phyloP scores from a whole-genome alignment of 2,329 filamentous ascomycete genomes.

The Cladophialophora exuberans region DNA sequence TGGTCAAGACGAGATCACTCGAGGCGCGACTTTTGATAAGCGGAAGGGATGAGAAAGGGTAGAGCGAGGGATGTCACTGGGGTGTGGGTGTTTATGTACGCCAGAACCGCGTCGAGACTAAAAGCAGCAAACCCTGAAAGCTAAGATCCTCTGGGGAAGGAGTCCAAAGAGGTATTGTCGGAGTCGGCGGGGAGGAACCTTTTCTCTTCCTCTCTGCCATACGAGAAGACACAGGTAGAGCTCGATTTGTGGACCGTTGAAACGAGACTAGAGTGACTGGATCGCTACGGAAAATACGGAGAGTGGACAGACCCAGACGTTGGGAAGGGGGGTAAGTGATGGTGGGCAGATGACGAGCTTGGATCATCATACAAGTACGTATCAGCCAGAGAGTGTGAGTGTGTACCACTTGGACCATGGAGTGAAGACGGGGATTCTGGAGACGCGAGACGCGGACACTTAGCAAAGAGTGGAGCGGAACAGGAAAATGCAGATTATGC shows the following conservation, averaged over 20 bases:
- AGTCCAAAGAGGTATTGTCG: not conserved
- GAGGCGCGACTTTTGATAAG: not conserved
- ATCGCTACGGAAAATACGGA: not conserved
- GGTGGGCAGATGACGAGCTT: slow-evolving; percentile 14
- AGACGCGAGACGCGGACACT: too few species aligned
- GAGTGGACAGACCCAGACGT: slow-evolving; percentile 12
- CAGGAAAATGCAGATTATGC: slow-evolving; percentile 6
- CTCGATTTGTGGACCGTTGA: slow-evolving; percentile 1
- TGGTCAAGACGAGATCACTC: not conserved
- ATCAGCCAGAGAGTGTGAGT: too few species aligned
- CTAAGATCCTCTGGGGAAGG: slow-evolving; percentile 9
- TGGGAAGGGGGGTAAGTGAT: not conserved
- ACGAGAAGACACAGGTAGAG: too few species aligned
- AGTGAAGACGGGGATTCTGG: slow-evolving; percentile 9
- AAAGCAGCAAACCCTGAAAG: not conserved
- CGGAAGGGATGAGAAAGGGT: not conserved
- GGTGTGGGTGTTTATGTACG: slow-evolving; percentile 22
- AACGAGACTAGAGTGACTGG: slow-evolving; percentile 8
- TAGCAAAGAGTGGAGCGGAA: slow-evolving; percentile 3
- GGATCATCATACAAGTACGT: too few species aligned
- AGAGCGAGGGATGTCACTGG: not conserved
- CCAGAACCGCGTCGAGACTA: not conserved
- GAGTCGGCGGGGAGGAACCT: slow-evolving; percentile 15
- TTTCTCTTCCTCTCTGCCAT: not conserved
- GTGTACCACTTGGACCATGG: not conserved